Conservation (phyloP, 805 yeast species). For the Candida berthetii region DNA sequence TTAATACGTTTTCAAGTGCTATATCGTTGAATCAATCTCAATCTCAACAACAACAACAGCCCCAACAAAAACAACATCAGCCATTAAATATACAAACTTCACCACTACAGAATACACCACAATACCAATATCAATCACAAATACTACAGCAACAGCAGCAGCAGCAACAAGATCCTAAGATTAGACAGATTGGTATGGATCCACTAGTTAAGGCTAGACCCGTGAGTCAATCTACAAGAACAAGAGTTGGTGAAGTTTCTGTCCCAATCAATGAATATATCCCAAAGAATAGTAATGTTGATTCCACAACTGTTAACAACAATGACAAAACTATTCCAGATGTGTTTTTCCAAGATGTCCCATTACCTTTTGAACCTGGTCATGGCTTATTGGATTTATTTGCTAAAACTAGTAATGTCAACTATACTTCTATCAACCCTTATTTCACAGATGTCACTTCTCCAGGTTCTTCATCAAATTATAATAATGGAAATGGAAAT, state of each 20-base stretch:
- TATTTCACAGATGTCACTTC: neutral
- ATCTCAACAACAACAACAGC: neutral
- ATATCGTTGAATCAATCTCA: neutral
- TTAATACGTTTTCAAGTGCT: neutral
- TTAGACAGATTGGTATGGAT: slow-evolving; percentile 22
- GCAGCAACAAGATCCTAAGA: slow-evolving; percentile 1
- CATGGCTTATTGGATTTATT: slow-evolving; percentile 36
- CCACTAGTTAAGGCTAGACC: slow-evolving; percentile 20
- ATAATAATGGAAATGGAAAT: slow-evolving; percentile 1
- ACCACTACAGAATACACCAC: neutral
- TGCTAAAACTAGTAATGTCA: slow-evolving; percentile 15
- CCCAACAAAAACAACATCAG: neutral
- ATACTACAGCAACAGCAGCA: neutral
- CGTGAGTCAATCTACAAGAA: slow-evolving; percentile 14
- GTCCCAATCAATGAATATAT: slow-evolving; percentile 30
- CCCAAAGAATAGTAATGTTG: slow-evolving; percentile 25
- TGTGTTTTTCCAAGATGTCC: slow-evolving; percentile 25
- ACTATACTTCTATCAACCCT: slow-evolving; percentile 6
- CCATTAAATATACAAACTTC: neutral
- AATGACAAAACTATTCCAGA: slow-evolving; percentile 6
- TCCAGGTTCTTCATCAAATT: neutral
- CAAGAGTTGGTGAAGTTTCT: slow-evolving; percentile 30
- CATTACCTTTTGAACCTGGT: slow-evolving; percentile 26
- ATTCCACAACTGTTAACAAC: neutral
- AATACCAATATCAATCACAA: slow-evolving; percentile 1